Conservation (phyloP, 2,329 filamentous ascomycete genomes). For the Cladosporium sp. region DNA sequence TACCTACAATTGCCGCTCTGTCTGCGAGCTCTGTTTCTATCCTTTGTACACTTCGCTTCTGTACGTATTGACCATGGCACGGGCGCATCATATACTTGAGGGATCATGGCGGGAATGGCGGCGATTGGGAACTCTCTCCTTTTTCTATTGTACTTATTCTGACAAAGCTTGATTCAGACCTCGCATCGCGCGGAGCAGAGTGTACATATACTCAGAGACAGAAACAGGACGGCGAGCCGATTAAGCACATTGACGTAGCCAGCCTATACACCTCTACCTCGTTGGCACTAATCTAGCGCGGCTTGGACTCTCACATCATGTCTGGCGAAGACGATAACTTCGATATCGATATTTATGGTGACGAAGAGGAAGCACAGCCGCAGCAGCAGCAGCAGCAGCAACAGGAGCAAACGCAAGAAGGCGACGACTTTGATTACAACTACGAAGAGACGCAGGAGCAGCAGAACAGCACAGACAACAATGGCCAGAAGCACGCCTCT, state of each 20-base stretch:
- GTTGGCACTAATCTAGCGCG: constrained; percentile 5
- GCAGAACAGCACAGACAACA: constrained; percentile 25
- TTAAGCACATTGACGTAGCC: not conserved
- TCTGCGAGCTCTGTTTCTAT: constrained; percentile 7
- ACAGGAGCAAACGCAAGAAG: constrained; percentile 12
- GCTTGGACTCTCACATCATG: constrained; percentile 21
- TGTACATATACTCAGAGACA: constrained; percentile 23
- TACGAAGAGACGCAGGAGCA: constrained; percentile 18
- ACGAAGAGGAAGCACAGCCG: constrained; percentile 38
- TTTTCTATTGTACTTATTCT: constrained; percentile 10
- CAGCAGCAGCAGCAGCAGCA: constrained; percentile 13
- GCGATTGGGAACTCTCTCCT: constrained; percentile 1
- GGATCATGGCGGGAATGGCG: not conserved
- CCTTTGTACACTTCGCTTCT: constrained; percentile 11
- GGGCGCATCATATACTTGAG: not conserved
- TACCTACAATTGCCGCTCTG: constrained; percentile 1
- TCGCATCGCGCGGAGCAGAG: constrained; percentile 9
- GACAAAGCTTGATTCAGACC: constrained; percentile 12
- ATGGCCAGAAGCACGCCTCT: constrained; percentile 37
- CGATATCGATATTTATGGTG: constrained; percentile 67
- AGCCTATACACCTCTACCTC: not conserved
- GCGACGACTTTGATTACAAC: constrained; percentile 25
- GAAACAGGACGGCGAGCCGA: not conserved
- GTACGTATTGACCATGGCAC: constrained; percentile 24
- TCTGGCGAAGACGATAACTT: constrained; percentile 63